Conservation (phyloP, 805 yeast species). For the Teunomyces barrocoloradensis region DNA sequence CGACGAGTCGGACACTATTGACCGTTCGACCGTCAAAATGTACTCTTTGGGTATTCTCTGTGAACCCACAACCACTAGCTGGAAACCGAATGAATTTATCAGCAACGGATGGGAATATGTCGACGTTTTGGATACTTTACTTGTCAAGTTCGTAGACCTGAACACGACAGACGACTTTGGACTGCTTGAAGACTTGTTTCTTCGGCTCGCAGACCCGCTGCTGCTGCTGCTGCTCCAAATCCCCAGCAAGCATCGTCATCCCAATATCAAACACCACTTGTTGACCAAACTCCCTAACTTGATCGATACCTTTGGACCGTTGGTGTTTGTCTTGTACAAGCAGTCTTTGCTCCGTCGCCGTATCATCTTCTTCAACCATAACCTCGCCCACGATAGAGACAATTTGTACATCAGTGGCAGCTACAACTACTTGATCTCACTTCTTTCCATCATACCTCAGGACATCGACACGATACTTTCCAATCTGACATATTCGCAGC, state of each 20-base stretch:
- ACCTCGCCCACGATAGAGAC: constrained; percentile 3
- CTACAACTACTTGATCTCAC: constrained; percentile 55
- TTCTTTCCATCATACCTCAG: constrained; percentile 62
- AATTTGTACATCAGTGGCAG: constrained; percentile 22
- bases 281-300: constrained; percentile 39
- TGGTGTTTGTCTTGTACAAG: constrained; percentile 63
- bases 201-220: constrained; percentile 10
- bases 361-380: constrained; percentile 35
- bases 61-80: constrained; percentile 31
- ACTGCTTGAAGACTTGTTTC: constrained; percentile 16
- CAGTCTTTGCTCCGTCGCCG: constrained; percentile 56
- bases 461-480: constrained; percentile 37
- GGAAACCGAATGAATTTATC: constrained; percentile 43
- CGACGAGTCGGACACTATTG: neutral
- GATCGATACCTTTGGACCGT: constrained; percentile 43
- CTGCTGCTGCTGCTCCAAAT: neutral
- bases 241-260: constrained; percentile 14
- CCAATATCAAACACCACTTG: constrained; percentile 37
- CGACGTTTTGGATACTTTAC: constrained; percentile 27
- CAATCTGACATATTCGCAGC: constrained; percentile 30
- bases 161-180: constrained; percentile 17
- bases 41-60: constrained; percentile 62
- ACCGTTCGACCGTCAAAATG: constrained; percentile 45
- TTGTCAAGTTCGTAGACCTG: constrained; percentile 20
- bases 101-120: constrained; percentile 46